Base-by-base conservation (phyloP, 169 alveolate genomes). In the Eimeria falciformis region DNA sequence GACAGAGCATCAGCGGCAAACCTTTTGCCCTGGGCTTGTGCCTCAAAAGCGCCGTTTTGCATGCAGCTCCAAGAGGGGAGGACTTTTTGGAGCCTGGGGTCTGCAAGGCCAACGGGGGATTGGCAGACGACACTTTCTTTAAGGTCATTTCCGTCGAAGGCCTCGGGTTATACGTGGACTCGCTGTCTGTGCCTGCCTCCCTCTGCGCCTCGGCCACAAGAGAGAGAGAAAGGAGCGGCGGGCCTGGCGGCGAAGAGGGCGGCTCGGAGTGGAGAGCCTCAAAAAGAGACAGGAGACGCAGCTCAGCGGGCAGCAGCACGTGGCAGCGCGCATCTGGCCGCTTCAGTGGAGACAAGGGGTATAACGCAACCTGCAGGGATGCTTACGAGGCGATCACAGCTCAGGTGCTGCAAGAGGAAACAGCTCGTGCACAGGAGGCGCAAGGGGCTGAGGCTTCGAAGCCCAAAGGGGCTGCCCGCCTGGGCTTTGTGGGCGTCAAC, bases 11-110 rank as follows among this genome's bases (percentile, higher is more conserved):
- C 37, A 33, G 40, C 29, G 23, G 79, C 82, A 7, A 25, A 21
- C 77, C 77, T 50, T 82, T 82, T 40, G 75, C 91, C 43, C 27
- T 82, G 47, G 91, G 91, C 79, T 3, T 40, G 17, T 82, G 82
- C 79, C 78, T 82, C 56, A 33, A 45, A 11, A 17, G 25, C 62
- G 78, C 78, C 21, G 55, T 82, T n/a, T 53, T 66, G 27, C 91
- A 82, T 25, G 18, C 86, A 12, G 86, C 86, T 7, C 86, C 86
- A 40, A 29, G 68, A 9, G 86, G 86, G 25, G 65, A 40, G 7
- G 86, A 77, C 86, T 33, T 50, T 23, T n/a, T 17, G 46, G 86
- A 77, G 86, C 86, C 45, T 12, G 86, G 86, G 17, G 56, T 12
- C 45, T 82, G 79, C 79, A 82, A 45, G 18, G 58, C 78, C 43